Evolutionary conservation across 768 basidiomycete species (phyloP).

Genomic region (Leccinum longicurvipes): DNA sequence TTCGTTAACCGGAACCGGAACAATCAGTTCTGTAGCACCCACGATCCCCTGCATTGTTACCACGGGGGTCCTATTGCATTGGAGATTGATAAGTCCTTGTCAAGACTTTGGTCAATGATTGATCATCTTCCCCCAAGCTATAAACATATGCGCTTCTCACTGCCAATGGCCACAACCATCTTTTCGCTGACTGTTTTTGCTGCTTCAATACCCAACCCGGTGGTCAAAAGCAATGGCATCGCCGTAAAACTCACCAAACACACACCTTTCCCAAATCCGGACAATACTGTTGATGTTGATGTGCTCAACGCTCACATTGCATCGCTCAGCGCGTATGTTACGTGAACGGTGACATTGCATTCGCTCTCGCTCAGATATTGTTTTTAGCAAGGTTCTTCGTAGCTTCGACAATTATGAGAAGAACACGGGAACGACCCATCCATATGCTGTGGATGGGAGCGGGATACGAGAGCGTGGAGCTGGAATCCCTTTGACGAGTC

Average conservation of each 20-base stretch:
- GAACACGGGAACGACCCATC: background rate
- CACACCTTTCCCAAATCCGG: background rate
- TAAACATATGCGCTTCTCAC: background rate
- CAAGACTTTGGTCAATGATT: too few relatives aligned
- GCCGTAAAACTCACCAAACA: background rate
- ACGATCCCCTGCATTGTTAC: too few relatives aligned
- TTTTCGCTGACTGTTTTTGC: background rate
- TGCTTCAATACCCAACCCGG: background rate
- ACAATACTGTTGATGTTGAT: background rate
- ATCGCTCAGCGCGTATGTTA: background rate
- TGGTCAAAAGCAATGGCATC: background rate
- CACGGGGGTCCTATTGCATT: too few relatives aligned
- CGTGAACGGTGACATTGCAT: background rate
- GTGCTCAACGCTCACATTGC: background rate
- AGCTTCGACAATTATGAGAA: background rate
- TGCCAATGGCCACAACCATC: too few relatives aligned
- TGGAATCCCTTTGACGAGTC: background rate
- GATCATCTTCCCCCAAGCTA: background rate
- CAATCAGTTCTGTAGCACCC: too few relatives aligned
- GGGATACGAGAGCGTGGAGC: background rate
- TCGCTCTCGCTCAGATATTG: background rate
- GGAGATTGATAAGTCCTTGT: too few relatives aligned
- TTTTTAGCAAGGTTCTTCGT: background rate
- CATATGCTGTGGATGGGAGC: background rate
- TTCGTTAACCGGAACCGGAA: too few relatives aligned